Conservation (phyloP, 768 basidiomycete species). For the Tephrocybe sp. region DNA sequence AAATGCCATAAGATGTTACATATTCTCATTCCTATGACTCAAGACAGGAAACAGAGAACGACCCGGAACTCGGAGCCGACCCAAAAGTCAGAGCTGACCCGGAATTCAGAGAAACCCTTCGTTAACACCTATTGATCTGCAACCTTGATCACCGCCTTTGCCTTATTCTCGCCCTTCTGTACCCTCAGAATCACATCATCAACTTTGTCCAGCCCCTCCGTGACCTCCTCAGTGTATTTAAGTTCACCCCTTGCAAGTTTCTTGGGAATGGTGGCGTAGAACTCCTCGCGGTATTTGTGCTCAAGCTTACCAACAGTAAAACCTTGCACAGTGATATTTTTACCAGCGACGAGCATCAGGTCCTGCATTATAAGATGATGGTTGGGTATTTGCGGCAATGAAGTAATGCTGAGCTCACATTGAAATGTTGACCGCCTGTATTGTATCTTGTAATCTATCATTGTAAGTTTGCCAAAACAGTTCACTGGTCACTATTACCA, state of each 20-base stretch:
- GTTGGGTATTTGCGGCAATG: not conserved
- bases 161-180: too few species aligned
- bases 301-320: conserved; percentile 37
- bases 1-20: too few species aligned
- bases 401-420: not conserved
- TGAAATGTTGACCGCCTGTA: conserved; percentile 25
- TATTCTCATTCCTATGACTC: too few species aligned
- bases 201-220: conserved; percentile 34
- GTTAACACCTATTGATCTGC: too few species aligned
- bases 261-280: conserved; percentile 40
- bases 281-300: conserved; percentile 38
- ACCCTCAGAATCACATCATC: too few species aligned
- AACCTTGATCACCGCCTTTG: too few species aligned
- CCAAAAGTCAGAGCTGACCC: too few species aligned
- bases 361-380: conserved; percentile 28
- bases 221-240: conserved; percentile 46
- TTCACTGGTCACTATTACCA: conserved; percentile 3
- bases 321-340: conserved; percentile 37
- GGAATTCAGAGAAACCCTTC: too few species aligned
- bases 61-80: too few species aligned
- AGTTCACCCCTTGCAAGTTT: conserved; percentile 45
- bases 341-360: conserved; percentile 35
- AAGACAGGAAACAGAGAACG: too few species aligned
- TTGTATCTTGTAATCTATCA: conserved; percentile 28
- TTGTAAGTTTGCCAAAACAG: not conserved